phyloP scores from a whole-genome alignment of 495 filamentous ascomycete genomes.

The Collariella sp. region DNA sequence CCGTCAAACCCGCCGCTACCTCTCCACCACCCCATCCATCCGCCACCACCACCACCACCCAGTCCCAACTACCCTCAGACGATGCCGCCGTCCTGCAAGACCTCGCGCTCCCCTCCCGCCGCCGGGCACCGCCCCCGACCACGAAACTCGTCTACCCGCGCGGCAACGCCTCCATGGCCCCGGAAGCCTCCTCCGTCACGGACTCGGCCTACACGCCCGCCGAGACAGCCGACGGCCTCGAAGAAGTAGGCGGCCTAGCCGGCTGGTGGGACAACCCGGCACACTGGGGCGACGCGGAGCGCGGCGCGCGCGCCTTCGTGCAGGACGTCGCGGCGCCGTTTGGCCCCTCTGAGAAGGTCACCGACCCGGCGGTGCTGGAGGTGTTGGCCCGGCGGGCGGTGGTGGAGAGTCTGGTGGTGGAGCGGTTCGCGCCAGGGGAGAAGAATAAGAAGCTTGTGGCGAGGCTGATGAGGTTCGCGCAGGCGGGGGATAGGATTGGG shows the following conservation, averaged over 20 bases:
- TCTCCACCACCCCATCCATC: constrained; percentile 9
- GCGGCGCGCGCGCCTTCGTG: background rate
- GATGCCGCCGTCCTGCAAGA: background rate
- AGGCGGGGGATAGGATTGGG: constrained; percentile 1
- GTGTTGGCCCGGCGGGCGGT: constrained; percentile 49
- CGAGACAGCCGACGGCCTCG: constrained; percentile 47
- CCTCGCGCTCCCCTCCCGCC: background rate
- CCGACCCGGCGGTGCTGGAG: constrained; percentile 34
- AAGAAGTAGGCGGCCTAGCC: constrained; percentile 46
- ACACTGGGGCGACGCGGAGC: constrained; percentile 31
- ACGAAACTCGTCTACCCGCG: constrained; percentile 21
- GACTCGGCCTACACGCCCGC: constrained; percentile 50
- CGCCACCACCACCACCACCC: background rate
- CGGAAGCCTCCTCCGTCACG: constrained; percentile 18
- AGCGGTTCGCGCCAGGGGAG: constrained; percentile 26
- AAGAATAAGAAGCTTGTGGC: constrained; percentile 18
- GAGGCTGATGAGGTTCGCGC: constrained; percentile 2
- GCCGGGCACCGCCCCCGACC: constrained; percentile 6
- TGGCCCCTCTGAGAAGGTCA: constrained; percentile 29
- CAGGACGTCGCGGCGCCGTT: constrained; percentile 31
- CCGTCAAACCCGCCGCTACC: constrained; percentile 15
- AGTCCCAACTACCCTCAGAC: background rate
- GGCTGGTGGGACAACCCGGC: constrained; percentile 41
- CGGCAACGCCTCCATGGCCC: constrained; percentile 6
- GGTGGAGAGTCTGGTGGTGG: constrained; percentile 49